These are phyloP conservation scores for Cyphellophora attinorum DNA, from an alignment of 2,329 filamentous ascomycete genomes.

Conservation along the genomic window DNA sequence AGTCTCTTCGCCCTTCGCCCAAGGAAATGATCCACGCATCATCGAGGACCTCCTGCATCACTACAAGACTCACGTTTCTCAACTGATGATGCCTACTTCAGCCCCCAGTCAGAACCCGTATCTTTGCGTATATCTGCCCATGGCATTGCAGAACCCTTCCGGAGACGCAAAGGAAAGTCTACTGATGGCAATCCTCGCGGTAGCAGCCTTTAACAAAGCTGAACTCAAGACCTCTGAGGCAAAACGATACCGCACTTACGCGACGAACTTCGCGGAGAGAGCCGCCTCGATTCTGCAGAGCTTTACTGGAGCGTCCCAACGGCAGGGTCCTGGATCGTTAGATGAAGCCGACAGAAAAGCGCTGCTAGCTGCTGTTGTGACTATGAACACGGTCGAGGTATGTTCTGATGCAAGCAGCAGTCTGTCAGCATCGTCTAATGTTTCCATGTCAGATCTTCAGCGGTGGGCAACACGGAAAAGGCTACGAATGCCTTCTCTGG, in stretches of 20 bases:
- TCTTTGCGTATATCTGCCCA: slow-evolving; percentile 4
- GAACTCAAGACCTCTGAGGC: background rate
- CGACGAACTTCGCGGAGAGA: background rate
- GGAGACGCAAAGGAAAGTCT: slow-evolving; percentile 2
- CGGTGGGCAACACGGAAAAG: slow-evolving; percentile 1
- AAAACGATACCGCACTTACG: background rate
- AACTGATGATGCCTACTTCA: slow-evolving; percentile 7
- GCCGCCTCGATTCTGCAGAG: slow-evolving; percentile 1
- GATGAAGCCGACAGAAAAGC: slow-evolving; percentile 2
- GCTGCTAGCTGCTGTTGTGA: slow-evolving; percentile 3
- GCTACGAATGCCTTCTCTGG: slow-evolving; percentile 3
- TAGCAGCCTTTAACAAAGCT: slow-evolving; percentile 5
- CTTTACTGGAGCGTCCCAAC: background rate
- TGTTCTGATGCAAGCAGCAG: background rate
- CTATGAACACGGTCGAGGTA: slow-evolving; percentile 3
- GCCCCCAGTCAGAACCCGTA: slow-evolving; percentile 3
- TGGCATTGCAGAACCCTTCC: slow-evolving; percentile 2
- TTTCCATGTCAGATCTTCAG: slow-evolving; percentile 2
- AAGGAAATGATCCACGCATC: background rate
- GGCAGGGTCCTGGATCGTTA: background rate
- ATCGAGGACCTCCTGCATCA: slow-evolving; percentile 5
- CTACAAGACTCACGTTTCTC: slow-evolving; percentile 3
- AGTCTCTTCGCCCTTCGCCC: background rate
- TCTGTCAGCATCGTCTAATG: background rate
- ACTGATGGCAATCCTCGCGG: slow-evolving; percentile 4